Conservation (phyloP, 371 early-diverging fungal genomes). For the Mortierella sp. region DNA sequence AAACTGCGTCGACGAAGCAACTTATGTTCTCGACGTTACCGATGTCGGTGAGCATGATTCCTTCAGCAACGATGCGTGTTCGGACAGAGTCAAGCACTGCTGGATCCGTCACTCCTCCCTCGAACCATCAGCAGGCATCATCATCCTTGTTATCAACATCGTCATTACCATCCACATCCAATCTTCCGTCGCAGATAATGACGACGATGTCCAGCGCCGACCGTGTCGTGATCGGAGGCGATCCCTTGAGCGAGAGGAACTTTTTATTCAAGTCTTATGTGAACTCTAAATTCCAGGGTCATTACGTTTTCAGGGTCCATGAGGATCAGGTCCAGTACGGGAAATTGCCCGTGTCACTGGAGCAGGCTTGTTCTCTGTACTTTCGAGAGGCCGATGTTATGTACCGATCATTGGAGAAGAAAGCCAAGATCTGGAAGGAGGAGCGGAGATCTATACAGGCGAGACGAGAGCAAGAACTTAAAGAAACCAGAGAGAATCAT, state of each 20-base stretch:
- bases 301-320: slow-evolving; percentile 30
- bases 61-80: background rate
- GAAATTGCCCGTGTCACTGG: slow-evolving; percentile 24
- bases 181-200: too few species aligned
- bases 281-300: slow-evolving; percentile 31
- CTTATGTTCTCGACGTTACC: background rate
- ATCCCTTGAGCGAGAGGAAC: slow-evolving; percentile 5
- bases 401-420: slow-evolving; percentile 25
- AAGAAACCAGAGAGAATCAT: background rate
- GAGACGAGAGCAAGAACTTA: slow-evolving; percentile 17
- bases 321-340: slow-evolving; percentile 29
- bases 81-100: too few species aligned
- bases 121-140: background rate
- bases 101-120: background rate
- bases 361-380: slow-evolving; percentile 39
- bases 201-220: too few species aligned
- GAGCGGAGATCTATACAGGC: slow-evolving; percentile 1
- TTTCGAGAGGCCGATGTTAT: slow-evolving; percentile 40
- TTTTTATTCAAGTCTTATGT: slow-evolving; percentile 48
- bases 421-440: slow-evolving; percentile 23
- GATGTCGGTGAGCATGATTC: background rate
- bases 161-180: too few species aligned
- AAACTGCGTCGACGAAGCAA: background rate
- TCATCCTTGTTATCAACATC: too few species aligned
- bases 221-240: background rate